phyloP scores from a whole-genome alignment of 208 protist genomes.

The Leishmania major region DNA sequence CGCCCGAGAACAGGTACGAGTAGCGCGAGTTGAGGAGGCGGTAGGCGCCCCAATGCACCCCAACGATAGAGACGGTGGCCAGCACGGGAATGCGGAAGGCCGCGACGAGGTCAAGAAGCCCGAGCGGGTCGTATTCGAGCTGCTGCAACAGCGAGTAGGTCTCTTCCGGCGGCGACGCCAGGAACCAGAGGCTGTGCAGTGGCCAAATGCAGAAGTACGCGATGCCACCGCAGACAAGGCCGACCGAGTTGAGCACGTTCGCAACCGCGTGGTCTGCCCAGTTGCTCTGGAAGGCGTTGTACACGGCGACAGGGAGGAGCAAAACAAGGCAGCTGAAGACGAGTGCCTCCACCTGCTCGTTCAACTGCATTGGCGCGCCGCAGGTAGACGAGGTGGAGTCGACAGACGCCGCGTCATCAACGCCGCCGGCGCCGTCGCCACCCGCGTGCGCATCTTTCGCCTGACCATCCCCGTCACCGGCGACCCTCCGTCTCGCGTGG shows the following conservation, averaged over 20 bases:
- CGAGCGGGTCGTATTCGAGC: conserved; percentile 74
- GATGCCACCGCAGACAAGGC: conserved; percentile 53
- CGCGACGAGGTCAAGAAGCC: conserved; percentile 50
- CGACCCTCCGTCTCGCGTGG: conserved; percentile 7
- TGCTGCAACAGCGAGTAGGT: conserved; percentile 33
- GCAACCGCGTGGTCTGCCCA: conserved; percentile 54
- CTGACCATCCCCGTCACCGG: background rate
- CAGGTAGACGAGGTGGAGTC: conserved; percentile 9
- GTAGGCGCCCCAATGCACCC: conserved; percentile 67
- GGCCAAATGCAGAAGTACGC: conserved; percentile 70
- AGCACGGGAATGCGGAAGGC: conserved; percentile 43
- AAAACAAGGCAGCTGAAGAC: conserved; percentile 72
- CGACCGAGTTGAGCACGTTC: conserved; percentile 69
- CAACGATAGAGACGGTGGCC: conserved; percentile 22
- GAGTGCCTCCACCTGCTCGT: conserved; percentile 66
- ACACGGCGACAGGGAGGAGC: conserved; percentile 58
- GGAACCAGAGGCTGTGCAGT: conserved; percentile 76
- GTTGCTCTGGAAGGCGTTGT: conserved; percentile 76
- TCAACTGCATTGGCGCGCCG: conserved; percentile 46
- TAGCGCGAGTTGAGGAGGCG: conserved; percentile 77
- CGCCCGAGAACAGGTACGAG: conserved; percentile 73
- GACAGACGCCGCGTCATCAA: conserved; percentile 25
- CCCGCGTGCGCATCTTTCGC: background rate
- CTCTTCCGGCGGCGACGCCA: conserved; percentile 25
- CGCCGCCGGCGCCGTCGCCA: background rate